A percentile compares a stretch with the other conserved stretches of the same genome.
These are phyloP conservation scores for Camillea tinctor DNA, from an alignment of 2,329 filamentous ascomycete species.

Conservation along the genomic window DNA sequence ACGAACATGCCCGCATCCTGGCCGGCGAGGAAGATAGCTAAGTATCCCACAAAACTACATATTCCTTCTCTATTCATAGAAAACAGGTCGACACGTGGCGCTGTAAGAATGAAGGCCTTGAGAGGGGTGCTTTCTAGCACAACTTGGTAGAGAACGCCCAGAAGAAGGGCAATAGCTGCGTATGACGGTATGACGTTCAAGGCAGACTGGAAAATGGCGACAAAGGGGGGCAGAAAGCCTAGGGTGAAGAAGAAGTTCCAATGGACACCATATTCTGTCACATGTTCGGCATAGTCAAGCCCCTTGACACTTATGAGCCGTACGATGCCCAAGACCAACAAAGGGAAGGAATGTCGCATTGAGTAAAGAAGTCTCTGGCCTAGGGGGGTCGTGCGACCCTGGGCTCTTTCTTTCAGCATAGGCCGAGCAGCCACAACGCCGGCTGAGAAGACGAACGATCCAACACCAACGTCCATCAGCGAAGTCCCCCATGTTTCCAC, in stretches of 20 bases:
- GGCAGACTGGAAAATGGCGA: constrained; percentile 75
- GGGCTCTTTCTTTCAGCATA: constrained; percentile 67
- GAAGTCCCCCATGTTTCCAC: constrained; percentile 99
- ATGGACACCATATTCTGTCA: constrained; percentile 95
- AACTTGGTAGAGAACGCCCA: constrained; percentile 71
- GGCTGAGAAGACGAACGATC: constrained; percentile 93
- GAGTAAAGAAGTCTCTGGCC: constrained; percentile 61
- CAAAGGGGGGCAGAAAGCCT: constrained; percentile 82
- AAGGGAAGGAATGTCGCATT: constrained; percentile 76
- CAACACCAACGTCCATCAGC: constrained; percentile 97
- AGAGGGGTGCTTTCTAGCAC: constrained; percentile 74
- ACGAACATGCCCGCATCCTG: neutral
- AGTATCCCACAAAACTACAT: constrained; percentile 91
- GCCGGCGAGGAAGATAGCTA: constrained; percentile 90
- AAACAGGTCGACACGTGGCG: constrained; percentile 73
- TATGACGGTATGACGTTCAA: constrained; percentile 73
- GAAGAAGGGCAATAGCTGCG: constrained; percentile 67
- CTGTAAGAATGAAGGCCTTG: constrained; percentile 78
- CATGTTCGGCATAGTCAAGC: constrained; percentile 93
- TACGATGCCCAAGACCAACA: constrained; percentile 76
- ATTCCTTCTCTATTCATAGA: constrained; percentile 93
- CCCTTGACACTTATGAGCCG: constrained; percentile 89
- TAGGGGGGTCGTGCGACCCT: constrained; percentile 50
- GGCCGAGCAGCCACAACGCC: constrained; percentile 87
- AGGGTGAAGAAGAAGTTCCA: constrained; percentile 99